Evolutionary conservation across 2,329 filamentous ascomycete genomes (phyloP).

Genomic region (Colletotrichum filicis): DNA sequence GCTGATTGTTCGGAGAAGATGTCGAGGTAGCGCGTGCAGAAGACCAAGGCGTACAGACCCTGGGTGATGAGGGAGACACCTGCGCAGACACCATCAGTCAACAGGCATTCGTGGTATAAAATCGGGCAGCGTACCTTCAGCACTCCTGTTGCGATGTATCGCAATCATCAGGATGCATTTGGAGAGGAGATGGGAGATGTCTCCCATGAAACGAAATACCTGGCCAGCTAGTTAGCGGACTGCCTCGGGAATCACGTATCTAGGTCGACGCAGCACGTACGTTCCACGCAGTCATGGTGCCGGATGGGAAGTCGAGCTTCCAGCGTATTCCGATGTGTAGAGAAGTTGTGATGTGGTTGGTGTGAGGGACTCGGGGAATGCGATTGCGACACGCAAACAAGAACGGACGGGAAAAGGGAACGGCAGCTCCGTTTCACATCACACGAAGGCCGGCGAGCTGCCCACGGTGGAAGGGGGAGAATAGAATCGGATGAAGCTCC

Average conservation of each 20-base stretch:
- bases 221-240: slow-evolving; percentile 41
- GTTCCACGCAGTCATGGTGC: slow-evolving; percentile 54
- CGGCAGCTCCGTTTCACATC: slow-evolving; percentile 34
- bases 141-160: slow-evolving; percentile 88
- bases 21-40: slow-evolving; percentile 87
- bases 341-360: slow-evolving; percentile 2
- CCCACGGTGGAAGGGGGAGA: neutral
- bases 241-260: neutral
- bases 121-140: slow-evolving; percentile 70
- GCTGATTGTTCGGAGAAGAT: slow-evolving; percentile 68
- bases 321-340: neutral
- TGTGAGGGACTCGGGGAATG: neutral
- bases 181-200: slow-evolving; percentile 85
- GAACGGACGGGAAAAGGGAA: slow-evolving; percentile 11
- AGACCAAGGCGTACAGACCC: slow-evolving; percentile 86
- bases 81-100: slow-evolving; percentile 46
- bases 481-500: slow-evolving; percentile 1
- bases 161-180: slow-evolving; percentile 92
- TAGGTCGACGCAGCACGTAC: slow-evolving; percentile 41
- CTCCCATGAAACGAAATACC: slow-evolving; percentile 82
- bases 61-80: slow-evolving; percentile 94
- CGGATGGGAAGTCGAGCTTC: slow-evolving; percentile 31
- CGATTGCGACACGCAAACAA: slow-evolving; percentile 31
- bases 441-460: slow-evolving; percentile 26
- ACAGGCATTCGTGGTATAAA: neutral